Percentiles rank a stretch among this genome's conserved stretches.
phyloP scores from a whole-genome alignment of 2,329 filamentous ascomycete genomes.

The Paracoccidioides lutzii region DNA sequence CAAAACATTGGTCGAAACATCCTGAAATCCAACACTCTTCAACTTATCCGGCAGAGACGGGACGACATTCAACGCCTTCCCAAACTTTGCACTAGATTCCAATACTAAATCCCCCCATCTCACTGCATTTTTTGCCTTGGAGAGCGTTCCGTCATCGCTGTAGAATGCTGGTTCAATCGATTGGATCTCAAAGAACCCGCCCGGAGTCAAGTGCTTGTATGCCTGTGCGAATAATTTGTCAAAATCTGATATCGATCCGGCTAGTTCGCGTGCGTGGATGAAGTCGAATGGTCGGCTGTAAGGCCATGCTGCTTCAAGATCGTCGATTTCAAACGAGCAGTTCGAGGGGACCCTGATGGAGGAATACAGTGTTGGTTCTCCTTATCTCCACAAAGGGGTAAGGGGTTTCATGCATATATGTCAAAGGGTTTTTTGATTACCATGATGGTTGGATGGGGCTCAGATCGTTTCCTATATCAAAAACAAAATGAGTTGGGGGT shows the following conservation, averaged over 20 bases:
- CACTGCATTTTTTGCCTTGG: background rate
- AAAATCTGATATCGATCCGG: constrained; percentile 14
- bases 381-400: too few species aligned
- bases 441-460: constrained; percentile 6
- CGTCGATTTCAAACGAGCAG: constrained; percentile 16
- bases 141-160: constrained; percentile 19
- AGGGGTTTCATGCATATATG: too few species aligned
- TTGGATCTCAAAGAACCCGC: constrained; percentile 40
- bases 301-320: constrained; percentile 15
- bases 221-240: constrained; percentile 13
- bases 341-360: constrained; percentile 16
- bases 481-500: background rate
- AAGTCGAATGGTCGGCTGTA: constrained; percentile 9
- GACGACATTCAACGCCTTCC: constrained; percentile 24
- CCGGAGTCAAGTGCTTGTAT: constrained; percentile 30
- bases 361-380: background rate
- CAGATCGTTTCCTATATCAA: constrained; percentile 3
- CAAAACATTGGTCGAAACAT: constrained; percentile 37
- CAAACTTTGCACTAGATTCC: constrained; percentile 17
- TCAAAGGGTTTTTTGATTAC: background rate
- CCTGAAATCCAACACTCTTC: constrained; percentile 40
- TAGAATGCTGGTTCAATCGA: constrained; percentile 16
- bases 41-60: constrained; percentile 31
- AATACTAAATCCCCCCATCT: background rate
- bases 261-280: constrained; percentile 15